phyloP scores from a whole-genome alignment of 2,329 filamentous ascomycete genomes.

The Paramyrothecium roridum region DNA sequence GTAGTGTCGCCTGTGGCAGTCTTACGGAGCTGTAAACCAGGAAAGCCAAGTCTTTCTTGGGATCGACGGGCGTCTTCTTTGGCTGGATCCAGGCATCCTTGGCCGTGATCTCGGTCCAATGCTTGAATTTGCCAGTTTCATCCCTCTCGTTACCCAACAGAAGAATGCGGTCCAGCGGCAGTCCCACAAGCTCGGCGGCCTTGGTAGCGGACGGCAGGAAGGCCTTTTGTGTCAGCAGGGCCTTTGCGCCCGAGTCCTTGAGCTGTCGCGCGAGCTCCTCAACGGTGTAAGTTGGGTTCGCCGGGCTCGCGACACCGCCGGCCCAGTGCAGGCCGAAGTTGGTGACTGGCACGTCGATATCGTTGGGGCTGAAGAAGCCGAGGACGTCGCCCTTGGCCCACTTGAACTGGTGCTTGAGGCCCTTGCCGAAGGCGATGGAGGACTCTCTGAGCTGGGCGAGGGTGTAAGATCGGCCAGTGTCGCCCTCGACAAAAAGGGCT shows the following conservation, averaged over 20 bases:
- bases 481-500: constrained; percentile 78
- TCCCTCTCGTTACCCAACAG: constrained; percentile 70
- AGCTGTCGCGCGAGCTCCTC: constrained; percentile 85
- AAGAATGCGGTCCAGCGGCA: constrained; percentile 70
- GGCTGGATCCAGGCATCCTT: constrained; percentile 53
- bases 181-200: constrained; percentile 67
- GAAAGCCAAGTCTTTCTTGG: constrained; percentile 74
- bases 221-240: constrained; percentile 68
- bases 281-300: constrained; percentile 82
- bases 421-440: constrained; percentile 75
- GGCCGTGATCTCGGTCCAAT: constrained; percentile 68
- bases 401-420: constrained; percentile 68
- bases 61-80: constrained; percentile 56
- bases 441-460: constrained; percentile 63
- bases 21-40: constrained; percentile 73
- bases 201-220: constrained; percentile 62
- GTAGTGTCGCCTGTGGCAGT: neutral
- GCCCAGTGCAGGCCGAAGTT: constrained; percentile 82
- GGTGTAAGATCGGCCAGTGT: constrained; percentile 67
- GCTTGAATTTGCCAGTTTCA: constrained; percentile 55
- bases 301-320: constrained; percentile 77
- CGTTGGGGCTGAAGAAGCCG: constrained; percentile 79
- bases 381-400: constrained; percentile 85
- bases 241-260: constrained; percentile 71
- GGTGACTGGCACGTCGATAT: constrained; percentile 74